These are phyloP conservation scores for Vitis riparia DNA, from an alignment of 164 flowering plant genomes.

Conservation along the genomic window DNA sequence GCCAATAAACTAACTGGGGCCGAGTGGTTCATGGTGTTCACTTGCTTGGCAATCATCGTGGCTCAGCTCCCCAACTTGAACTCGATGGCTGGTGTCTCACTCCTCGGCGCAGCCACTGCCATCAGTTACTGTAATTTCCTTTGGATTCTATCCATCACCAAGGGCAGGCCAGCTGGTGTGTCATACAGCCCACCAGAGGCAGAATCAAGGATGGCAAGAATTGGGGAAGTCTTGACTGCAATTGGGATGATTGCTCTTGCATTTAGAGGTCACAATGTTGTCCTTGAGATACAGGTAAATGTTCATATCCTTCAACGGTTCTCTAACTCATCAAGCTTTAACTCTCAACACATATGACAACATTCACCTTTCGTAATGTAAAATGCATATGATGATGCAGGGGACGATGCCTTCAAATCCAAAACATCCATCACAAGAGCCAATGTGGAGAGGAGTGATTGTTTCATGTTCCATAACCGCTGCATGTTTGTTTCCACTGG, in stretches of 20 bases:
- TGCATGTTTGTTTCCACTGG: constrained; percentile 25
- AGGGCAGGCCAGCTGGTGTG: constrained; percentile 13
- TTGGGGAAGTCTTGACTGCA: constrained; percentile 26
- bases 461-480: constrained; percentile 20
- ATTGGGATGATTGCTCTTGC: constrained; percentile 47
- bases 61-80: constrained; percentile 51
- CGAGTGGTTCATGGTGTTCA: constrained; percentile 44
- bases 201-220: background rate
- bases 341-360: no score
- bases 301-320: no score
- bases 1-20: constrained; percentile 17
- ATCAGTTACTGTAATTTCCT: constrained; percentile 27
- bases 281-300: constrained; percentile 50
- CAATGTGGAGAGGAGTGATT: constrained; percentile 32
- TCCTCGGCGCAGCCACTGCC: constrained; percentile 37
- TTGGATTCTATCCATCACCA: constrained; percentile 32
- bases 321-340: no score
- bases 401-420: constrained; percentile 25
- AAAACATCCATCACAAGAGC: constrained; percentile 12
- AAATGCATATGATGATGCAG: constrained; percentile 10
- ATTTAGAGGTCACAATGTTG: constrained; percentile 55
- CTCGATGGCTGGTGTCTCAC: constrained; percentile 36
- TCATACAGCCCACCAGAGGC: constrained; percentile 8
- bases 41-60: constrained; percentile 29
- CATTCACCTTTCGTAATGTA: no score